phyloP scores from a whole-genome alignment of 768 basidiomycete genomes.

The Rhodotorula babjevae region DNA sequence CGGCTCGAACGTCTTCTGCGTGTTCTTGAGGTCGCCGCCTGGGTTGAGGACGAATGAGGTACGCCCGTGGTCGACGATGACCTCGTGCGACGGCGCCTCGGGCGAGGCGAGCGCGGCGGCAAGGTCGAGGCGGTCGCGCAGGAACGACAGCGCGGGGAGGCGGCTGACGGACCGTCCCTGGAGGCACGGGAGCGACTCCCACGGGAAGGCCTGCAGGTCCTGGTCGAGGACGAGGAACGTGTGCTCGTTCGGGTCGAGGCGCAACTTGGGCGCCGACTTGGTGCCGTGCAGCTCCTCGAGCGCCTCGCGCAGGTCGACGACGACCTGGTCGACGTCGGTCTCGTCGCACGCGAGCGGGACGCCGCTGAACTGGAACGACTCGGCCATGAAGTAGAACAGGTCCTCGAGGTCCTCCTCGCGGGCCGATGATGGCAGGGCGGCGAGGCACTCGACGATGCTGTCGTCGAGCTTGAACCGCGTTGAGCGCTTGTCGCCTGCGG shows the following conservation, averaged over 20 bases:
- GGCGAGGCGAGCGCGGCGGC: conserved; percentile 45
- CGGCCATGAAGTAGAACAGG: conserved; percentile 84
- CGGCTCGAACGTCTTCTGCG: conserved; percentile 72
- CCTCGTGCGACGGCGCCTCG: conserved; percentile 1
- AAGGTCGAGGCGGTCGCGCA: conserved; percentile 72
- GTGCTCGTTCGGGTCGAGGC: conserved; percentile 57
- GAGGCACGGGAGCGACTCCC: conserved; percentile 88
- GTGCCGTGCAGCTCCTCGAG: conserved; percentile 66
- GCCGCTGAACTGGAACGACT: conserved; percentile 89
- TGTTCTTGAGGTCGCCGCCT: conserved; percentile 77
- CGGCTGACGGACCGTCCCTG: conserved; percentile 81
- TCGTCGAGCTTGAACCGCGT: conserved; percentile 57
- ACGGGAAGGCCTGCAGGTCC: conserved; percentile 79
- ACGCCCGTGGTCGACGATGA: conserved; percentile 59
- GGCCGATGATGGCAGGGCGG: conserved; percentile 71
- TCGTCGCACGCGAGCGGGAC: conserved; percentile 82
- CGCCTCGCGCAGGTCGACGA: conserved; percentile 69
- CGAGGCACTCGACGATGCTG: conserved; percentile 75
- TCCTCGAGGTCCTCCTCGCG: conserved; percentile 94
- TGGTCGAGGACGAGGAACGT: conserved; percentile 85
- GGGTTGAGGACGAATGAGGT: conserved; percentile 86
- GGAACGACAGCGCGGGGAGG: conserved; percentile 83
- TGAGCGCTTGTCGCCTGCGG: conserved; percentile 60
- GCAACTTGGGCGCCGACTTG: conserved; percentile 43
- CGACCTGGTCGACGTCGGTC: conserved; percentile 76